Evolutionary conservation across 2,329 filamentous ascomycete genomes (phyloP).

Genomic region (Gaeumannomyces tritici): DNA sequence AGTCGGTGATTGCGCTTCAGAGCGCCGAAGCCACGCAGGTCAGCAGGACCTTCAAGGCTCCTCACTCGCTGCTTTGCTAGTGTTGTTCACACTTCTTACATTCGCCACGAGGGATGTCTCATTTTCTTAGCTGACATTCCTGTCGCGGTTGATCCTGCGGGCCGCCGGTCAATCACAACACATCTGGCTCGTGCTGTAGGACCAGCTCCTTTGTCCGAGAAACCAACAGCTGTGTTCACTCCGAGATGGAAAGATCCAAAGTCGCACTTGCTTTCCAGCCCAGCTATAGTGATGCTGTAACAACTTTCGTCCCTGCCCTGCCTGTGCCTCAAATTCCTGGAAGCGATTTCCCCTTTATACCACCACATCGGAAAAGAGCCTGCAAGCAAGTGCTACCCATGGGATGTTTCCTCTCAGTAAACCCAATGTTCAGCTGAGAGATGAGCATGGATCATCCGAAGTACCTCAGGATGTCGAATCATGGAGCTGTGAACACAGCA

Average conservation of each 20-base stretch:
- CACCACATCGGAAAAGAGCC: not conserved
- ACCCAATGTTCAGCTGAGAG: not conserved
- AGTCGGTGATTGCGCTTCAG: not conserved
- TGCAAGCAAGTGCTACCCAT: not conserved
- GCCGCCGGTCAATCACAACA: not conserved
- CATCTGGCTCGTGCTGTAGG: not conserved
- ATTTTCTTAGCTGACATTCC: not conserved
- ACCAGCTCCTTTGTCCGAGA: not conserved
- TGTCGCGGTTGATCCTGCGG: not conserved
- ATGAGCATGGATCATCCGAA: not conserved
- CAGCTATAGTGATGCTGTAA: too few species aligned
- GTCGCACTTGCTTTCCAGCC: not conserved
- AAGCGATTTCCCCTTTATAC: not conserved
- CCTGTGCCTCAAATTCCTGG: too few species aligned
- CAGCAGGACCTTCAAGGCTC: not conserved
- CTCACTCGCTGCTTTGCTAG: conserved; percentile 2
- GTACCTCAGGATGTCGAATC: not conserved
- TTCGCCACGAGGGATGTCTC: not conserved
- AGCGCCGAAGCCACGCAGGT: not conserved
- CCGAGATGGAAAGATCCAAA: not conserved
- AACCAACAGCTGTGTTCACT: not conserved
- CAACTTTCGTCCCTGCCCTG: too few species aligned
- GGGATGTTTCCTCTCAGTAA: not conserved
- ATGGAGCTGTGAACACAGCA: not conserved
- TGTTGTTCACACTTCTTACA: not conserved